Conservation (phyloP, 1,284 basidiomycete genomes). For the Paramarasmius palmivorus region DNA sequence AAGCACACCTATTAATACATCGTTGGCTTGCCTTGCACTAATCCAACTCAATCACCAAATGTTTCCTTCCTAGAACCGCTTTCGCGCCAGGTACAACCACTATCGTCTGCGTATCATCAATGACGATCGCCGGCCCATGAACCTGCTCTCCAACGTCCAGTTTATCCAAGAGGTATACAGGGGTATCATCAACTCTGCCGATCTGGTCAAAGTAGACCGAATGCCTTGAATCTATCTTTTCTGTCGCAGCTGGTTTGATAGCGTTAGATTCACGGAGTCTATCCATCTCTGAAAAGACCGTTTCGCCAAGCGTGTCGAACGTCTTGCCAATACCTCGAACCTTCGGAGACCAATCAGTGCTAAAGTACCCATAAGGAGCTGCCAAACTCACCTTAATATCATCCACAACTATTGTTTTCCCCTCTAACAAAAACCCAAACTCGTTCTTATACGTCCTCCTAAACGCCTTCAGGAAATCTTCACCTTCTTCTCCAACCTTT, state of each 20-base stretch:
- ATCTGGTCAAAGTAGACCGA: conserved; percentile 81
- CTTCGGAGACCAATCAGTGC: conserved; percentile 23
- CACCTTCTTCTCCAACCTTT: conserved; percentile 53
- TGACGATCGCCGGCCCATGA: conserved; percentile 84
- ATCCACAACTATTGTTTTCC: conserved; percentile 81
- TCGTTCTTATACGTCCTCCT: conserved; percentile 75
- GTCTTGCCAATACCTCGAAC: conserved; percentile 85
- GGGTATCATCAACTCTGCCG: conserved; percentile 76
- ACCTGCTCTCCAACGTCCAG: conserved; percentile 73
- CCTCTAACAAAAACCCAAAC: conserved; percentile 91
- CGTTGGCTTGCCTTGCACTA: too few species aligned
- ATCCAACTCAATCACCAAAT: conserved; percentile 37
- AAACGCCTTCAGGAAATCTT: conserved; percentile 84
- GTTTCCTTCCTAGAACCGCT: conserved; percentile 67
- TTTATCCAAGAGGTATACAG: conserved; percentile 73
- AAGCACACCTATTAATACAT: too few species aligned
- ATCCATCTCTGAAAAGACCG: conserved; percentile 75
- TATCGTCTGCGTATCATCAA: conserved; percentile 93
- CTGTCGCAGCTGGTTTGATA: conserved; percentile 39
- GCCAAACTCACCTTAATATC: conserved; percentile 76
- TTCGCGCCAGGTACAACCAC: conserved; percentile 73
- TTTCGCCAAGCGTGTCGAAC: conserved; percentile 80
- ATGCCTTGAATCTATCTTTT: conserved; percentile 51
- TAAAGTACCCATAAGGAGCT: neutral
- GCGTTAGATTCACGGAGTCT: conserved; percentile 33